phyloP scores from a whole-genome alignment of 2,329 filamentous ascomycete species.

The Aspergillus sp. region DNA sequence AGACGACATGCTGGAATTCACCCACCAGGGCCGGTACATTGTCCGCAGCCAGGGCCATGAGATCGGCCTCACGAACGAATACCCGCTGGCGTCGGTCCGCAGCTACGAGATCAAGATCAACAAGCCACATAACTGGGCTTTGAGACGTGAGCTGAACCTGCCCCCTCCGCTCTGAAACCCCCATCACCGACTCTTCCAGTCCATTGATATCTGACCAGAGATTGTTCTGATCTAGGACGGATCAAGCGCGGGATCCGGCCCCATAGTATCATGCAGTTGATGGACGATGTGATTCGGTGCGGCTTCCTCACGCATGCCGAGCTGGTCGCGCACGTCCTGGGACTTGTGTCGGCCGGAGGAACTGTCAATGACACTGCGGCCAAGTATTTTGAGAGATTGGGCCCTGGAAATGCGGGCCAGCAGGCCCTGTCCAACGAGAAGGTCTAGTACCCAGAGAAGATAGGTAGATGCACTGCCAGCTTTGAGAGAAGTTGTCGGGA shows the following conservation, averaged over 20 bases:
- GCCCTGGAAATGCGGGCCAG: slow-evolving; percentile 1
- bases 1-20: neutral
- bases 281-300: slow-evolving; percentile 8
- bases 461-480: too few relatives aligned
- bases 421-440: slow-evolving; percentile 9
- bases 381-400: slow-evolving; percentile 8
- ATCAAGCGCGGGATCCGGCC: slow-evolving; percentile 8
- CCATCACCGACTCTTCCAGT: neutral
- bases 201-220: neutral
- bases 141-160: slow-evolving; percentile 3
- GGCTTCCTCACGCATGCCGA: slow-evolving; percentile 11
- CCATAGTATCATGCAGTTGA: slow-evolving; percentile 8
- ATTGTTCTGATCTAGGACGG: neutral
- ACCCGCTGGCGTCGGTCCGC: slow-evolving; percentile 5
- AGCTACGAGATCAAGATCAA: slow-evolving; percentile 8
- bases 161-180: neutral
- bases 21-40: slow-evolving; percentile 2
- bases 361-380: slow-evolving; percentile 7
- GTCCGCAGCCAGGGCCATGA: slow-evolving; percentile 6
- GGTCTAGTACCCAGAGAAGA: too few relatives aligned
- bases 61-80: slow-evolving; percentile 6
- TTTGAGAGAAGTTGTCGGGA: too few relatives aligned
- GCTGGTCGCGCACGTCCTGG: slow-evolving; percentile 7
- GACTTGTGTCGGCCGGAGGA: slow-evolving; percentile 1
- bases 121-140: slow-evolving; percentile 6